phyloP scores from a whole-genome alignment of 768 basidiomycete species.

The Kwoniella sp. region DNA sequence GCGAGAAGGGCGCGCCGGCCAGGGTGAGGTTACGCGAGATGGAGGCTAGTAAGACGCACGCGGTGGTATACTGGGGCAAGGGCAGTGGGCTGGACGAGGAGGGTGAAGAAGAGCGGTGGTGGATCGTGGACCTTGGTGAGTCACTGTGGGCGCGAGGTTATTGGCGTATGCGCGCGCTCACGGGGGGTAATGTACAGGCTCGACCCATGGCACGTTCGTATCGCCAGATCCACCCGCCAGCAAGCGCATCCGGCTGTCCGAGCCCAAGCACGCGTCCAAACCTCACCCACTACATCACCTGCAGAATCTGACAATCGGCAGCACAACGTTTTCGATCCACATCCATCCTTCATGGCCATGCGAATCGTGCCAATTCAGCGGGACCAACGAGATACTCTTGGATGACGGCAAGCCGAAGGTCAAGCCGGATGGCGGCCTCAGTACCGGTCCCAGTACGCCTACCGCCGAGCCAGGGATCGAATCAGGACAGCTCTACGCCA shows the following conservation, averaged over 20 bases:
- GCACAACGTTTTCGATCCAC: conserved; percentile 36
- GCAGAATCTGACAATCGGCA: conserved; percentile 27
- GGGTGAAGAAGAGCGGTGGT: conserved; percentile 33
- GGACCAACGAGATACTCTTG: conserved; percentile 27
- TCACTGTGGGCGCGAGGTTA: background rate
- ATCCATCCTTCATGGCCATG: conserved; percentile 47
- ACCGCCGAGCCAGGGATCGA: too few relatives aligned
- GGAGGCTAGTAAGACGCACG: conserved; percentile 46
- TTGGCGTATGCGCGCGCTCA: background rate
- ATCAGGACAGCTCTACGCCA: conserved; percentile 9
- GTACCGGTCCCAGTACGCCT: too few relatives aligned
- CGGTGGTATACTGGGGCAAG: conserved; percentile 37
- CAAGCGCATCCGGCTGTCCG: conserved; percentile 26
- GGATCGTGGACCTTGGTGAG: conserved; percentile 47
- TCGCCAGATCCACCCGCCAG: background rate
- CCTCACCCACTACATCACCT: conserved; percentile 32
- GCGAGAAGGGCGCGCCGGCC: conserved; percentile 22
- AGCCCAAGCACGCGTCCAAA: conserved; percentile 30
- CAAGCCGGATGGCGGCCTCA: background rate
- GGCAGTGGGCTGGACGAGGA: conserved; percentile 8
- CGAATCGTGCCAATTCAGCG: conserved; percentile 30
- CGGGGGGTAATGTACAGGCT: conserved; percentile 23
- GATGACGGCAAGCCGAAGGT: conserved; percentile 22
- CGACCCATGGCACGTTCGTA: conserved; percentile 45
- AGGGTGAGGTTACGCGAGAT: conserved; percentile 41